phyloP scores from a whole-genome alignment of 2,329 filamentous ascomycete genomes.

The Xylariaceae sp. region DNA sequence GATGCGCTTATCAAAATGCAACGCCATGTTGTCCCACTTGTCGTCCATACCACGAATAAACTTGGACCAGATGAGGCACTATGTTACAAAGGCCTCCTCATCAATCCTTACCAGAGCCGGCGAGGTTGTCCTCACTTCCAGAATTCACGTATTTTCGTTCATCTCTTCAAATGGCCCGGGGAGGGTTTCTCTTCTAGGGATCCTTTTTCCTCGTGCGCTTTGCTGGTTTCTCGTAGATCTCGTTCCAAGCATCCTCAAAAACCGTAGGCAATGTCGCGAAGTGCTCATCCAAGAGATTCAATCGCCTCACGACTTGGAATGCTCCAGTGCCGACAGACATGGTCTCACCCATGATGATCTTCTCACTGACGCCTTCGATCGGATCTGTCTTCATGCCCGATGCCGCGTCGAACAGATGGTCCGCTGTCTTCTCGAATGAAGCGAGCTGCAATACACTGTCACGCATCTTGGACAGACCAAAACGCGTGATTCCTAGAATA shows the following conservation, averaged over 20 bases:
- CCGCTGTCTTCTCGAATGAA: constrained; percentile 95
- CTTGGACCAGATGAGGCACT: neutral
- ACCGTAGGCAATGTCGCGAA: constrained; percentile 54
- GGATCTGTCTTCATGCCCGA: constrained; percentile 85
- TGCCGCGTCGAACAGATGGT: constrained; percentile 93
- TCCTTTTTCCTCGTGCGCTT: constrained; percentile 14
- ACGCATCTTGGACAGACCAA: constrained; percentile 92
- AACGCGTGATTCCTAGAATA: constrained; percentile 91
- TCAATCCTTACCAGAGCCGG: neutral
- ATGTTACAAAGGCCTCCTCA: neutral
- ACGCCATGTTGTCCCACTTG: neutral
- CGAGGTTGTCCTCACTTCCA: neutral
- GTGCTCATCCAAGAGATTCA: constrained; percentile 60
- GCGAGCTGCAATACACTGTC: constrained; percentile 91
- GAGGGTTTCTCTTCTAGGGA: constrained; percentile 9
- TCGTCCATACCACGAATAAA: neutral
- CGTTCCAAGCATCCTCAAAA: constrained; percentile 65
- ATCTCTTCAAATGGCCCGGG: neutral
- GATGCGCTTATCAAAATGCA: neutral
- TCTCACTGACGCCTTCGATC: constrained; percentile 91
- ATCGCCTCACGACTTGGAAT: constrained; percentile 76
- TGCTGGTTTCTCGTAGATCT: constrained; percentile 25
- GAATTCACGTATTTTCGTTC: neutral
- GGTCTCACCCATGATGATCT: constrained; percentile 97
- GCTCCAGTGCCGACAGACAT: constrained; percentile 88